Evolutionary conservation across 2,329 filamentous ascomycete genomes (phyloP), one percentile per base, ranked within the genome.

Genomic region (Fusarium pseudocircinatum): DNA sequence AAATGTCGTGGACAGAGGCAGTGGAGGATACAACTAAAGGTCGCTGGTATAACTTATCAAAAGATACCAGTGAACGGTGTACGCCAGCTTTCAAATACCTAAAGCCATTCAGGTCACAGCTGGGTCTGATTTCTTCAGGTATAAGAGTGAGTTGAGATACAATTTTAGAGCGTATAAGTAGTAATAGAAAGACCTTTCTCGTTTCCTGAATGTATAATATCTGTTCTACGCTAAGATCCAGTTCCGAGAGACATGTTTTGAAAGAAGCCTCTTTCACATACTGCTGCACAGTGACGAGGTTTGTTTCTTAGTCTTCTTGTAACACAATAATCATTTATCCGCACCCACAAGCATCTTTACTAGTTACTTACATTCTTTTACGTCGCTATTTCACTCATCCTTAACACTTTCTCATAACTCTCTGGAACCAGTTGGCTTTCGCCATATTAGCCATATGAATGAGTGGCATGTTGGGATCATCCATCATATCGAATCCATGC

Each of bases 401-500:
- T 13, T 7, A 12, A 26, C 13, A 2, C 24, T 44, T 44, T 6
- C 10, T 53, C 37, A 64, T 37, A 8, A 22, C 37, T 13, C 61
- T 63, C n/a, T 43, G 47, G 20, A 64, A 40, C 61, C 61, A 64
- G 12, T 64, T 64, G 0, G 61, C 58, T 22, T 64, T 64, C 3
- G 32, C 7, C 11, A 26, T 43, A 18, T 64, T 64, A 9, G 61
- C 58, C 7, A 53, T 44, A 2, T 44, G 32, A 28, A 63, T 64
- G 7, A 64, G 24, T 22, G 58, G 58, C 1, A 63, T 13, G 16
- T 32, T 20, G 4, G 44, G 58, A n/a, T 63, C 61, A 4, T 64
- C 44, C 30, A 64, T 64, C 61, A 64, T 64, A 5, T 65, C 62
- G 7, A 65, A 65, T 1, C 62, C 62, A 7, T 65, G 62, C 26